Evolutionary conservation across 1,284 basidiomycete genomes (phyloP).

Genomic region (Neolentinus lepideus): DNA sequence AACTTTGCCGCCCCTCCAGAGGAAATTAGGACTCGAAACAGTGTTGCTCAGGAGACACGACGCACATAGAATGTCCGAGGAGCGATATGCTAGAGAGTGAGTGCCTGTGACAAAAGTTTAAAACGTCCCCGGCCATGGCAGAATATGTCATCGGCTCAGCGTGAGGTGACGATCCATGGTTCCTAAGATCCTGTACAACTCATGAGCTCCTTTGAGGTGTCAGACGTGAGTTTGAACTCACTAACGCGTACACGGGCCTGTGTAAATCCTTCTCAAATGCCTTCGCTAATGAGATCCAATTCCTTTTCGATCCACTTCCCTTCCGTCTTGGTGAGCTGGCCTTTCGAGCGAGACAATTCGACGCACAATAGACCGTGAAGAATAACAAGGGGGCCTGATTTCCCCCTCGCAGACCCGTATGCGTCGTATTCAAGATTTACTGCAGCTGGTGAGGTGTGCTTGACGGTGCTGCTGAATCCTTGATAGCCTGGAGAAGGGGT

Average conservation of each 20-base stretch:
- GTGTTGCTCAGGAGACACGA: constrained; percentile 6
- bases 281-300: constrained; percentile 70
- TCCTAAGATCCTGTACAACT: constrained; percentile 63
- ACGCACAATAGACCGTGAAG: constrained; percentile 66
- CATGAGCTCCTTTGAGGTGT: background rate
- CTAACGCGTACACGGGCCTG: constrained; percentile 68
- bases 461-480: background rate
- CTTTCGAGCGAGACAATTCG: background rate
- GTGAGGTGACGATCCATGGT: constrained; percentile 79
- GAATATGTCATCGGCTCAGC: constrained; percentile 61
- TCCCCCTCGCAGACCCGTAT: constrained; percentile 31
- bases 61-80: constrained; percentile 82
- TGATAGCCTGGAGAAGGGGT: no score
- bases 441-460: constrained; percentile 17
- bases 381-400: constrained; percentile 43
- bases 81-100: constrained; percentile 57
- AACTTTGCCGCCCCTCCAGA: constrained; percentile 79
- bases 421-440: constrained; percentile 37
- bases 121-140: constrained; percentile 67
- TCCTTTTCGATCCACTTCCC: constrained; percentile 70
- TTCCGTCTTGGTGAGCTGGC: background rate
- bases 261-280: constrained; percentile 50
- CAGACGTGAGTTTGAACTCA: constrained; percentile 23
- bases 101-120: constrained; percentile 48
- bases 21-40: background rate